Evolutionary conservation across 1,284 basidiomycete species (phyloP).

Genomic region (Ganoderma lingzhi): DNA sequence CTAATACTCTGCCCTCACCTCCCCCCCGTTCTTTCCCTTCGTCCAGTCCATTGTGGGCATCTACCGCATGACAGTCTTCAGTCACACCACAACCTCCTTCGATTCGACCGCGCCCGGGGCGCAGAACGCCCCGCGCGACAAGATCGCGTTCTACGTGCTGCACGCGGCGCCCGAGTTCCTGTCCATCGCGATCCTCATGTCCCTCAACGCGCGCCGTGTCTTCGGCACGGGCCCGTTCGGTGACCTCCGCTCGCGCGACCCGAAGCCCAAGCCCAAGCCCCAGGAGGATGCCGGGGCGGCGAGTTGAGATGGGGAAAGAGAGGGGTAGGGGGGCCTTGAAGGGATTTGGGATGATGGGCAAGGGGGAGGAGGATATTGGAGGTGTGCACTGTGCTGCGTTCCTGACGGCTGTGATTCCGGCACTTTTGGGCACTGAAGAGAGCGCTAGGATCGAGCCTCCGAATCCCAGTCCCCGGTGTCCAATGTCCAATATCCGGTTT

Average conservation of each 20-base stretch:
- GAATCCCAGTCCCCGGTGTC: too few relatives aligned
- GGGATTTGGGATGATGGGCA: too few relatives aligned
- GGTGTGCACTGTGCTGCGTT: too few relatives aligned
- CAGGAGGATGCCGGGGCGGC: too few relatives aligned
- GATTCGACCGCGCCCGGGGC: slow-evolving; percentile 43
- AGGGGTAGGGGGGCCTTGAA: too few relatives aligned
- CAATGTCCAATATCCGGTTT: too few relatives aligned
- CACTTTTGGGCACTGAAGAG: too few relatives aligned
- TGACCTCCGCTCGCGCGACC: slow-evolving; percentile 8
- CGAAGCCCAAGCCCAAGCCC: not conserved
- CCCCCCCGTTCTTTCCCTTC: not conserved
- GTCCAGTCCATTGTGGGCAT: slow-evolving; percentile 39
- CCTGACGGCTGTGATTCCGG: too few relatives aligned
- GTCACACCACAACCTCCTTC: slow-evolving; percentile 44
- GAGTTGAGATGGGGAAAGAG: too few relatives aligned
- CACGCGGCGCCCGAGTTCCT: slow-evolving; percentile 15
- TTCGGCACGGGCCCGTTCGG: slow-evolving; percentile 14
- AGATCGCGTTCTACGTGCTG: slow-evolving; percentile 49
- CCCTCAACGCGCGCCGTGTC: slow-evolving; percentile 2
- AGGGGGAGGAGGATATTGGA: too few relatives aligned
- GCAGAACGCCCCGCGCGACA: slow-evolving; percentile 44
- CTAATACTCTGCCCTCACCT: not conserved
- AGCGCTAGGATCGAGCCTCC: too few relatives aligned
- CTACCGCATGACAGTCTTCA: slow-evolving; percentile 54
- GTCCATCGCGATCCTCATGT: slow-evolving; percentile 14